Base-by-base conservation (phyloP, 2,329 filamentous ascomycete species). In the Penicillium sp. region DNA sequence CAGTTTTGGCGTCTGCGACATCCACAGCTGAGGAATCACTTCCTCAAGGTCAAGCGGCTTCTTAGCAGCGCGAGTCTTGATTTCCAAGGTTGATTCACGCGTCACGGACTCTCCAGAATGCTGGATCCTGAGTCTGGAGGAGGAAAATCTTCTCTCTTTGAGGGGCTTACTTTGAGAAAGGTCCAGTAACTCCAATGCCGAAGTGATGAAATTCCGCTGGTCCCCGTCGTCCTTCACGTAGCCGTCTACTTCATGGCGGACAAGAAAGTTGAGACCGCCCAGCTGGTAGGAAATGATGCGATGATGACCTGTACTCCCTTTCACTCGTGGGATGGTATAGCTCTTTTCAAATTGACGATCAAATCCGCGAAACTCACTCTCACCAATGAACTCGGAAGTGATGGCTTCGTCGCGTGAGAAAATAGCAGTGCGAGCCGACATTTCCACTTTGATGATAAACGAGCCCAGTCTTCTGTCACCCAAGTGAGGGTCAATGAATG, bases 1-100 rank as follows among this genome's bases (percentile, higher is more conserved):
- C 32, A 76, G 70, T 36, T 72, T 73, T 1, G 69, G 67, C 1
- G 73, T 76, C 58, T 76, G 73, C 4, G 71, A 75, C 12, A 66
- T 52, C 73, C 73, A 77, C 25, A 76, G 64, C 57, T 75, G 72
- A 2, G 70, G 50, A 25, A 63, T 63, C 29, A 74, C 55, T 5
- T 73, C 63, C 8, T 53, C 0, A 9, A 75, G 44, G 2, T 51
- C n/a, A 12, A 76, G 52, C 24, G 45, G 57, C 37, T 63, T 71
- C 27, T 63, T 54, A 4, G 36, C 32, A n/a, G 63, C 58, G 1
- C 69, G 66, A 6, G 72, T 76, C 59, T 76, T 76, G 61, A 77
- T 69, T 53, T 76, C 71, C 9, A 76, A 57, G 3, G 64, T 74
- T 32, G 66, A 70, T 32, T 62, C 53, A 6, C 64, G 55, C n/a